Evolutionary conservation across 805 yeast genomes (phyloP), one percentile per base, ranked within the genome.

Genomic region (Myxozyma geophila): DNA sequence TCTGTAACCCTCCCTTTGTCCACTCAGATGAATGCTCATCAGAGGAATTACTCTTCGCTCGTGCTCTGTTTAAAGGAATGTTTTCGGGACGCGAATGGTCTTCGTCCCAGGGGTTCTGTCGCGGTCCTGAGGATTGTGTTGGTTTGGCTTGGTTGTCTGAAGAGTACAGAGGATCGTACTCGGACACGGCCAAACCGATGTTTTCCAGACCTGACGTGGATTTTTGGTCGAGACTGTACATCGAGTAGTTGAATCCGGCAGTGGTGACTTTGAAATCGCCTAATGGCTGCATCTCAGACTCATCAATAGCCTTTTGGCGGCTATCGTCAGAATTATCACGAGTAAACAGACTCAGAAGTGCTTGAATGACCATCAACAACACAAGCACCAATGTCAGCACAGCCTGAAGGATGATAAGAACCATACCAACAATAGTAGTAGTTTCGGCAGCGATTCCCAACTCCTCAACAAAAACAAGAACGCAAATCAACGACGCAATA

Each of bases 341-440:
- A 28, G 40, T 39, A 28, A 64, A 54, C 7, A 66, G 23, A 7
- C 55, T 37, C 7, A 66, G 28, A n/a, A 66, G 33, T 13, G 61
- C 64, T 37, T 64, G 60, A 40, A 66, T 57, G 13, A 72, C 19
- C 36, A 74, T 71, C 43, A 74, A 63, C 2, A 72, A 2, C 12
- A 70, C 71, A 15, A 74, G 68, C 12, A 70, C 33, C 9, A 69
- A 63, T 7, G 77, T 71, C 40, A 74, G 68, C 6, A 70, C 60
- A 6, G 73, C 70, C 54, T 75, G 77, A 33, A 75, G 47, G 21
- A 73, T 71, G 15, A 75, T 66, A 51, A 75, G 60, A 1, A 71
- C 71, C 33, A 75, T 66, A 6, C 77, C 77, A 23, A 75, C 69
- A 13, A 70, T 73, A 7, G 77, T 75, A 12, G 70, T 61, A 7